Conservation (phyloP, 495 filamentous ascomycete species). For the Saxophila tyrrhenica region DNA sequence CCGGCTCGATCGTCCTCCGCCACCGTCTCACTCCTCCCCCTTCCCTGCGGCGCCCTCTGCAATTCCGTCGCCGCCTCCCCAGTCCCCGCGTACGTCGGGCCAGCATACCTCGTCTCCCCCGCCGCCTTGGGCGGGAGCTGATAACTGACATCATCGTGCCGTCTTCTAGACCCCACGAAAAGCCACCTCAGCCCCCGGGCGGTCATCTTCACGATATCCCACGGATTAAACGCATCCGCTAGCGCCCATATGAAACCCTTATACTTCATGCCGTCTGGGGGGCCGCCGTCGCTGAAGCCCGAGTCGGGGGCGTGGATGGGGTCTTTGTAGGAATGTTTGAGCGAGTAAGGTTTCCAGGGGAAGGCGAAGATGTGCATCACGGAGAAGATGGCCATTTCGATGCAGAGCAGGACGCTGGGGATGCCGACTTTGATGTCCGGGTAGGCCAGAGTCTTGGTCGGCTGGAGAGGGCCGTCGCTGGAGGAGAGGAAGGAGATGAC, state of each 20-base stretch:
- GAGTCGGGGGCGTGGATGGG: slow-evolving; percentile 37
- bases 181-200: slow-evolving; percentile 72
- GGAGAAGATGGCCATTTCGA: slow-evolving; percentile 80
- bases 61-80: slow-evolving; percentile 14
- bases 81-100: slow-evolving; percentile 1
- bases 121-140: slow-evolving; percentile 1
- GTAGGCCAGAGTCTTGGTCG: slow-evolving; percentile 48
- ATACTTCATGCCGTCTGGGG: slow-evolving; percentile 27
- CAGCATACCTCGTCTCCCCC: neutral
- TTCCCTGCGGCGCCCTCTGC: neutral
- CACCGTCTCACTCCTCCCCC: slow-evolving; percentile 1
- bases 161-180: slow-evolving; percentile 54
- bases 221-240: slow-evolving; percentile 64
- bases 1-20: slow-evolving; percentile 12
- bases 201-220: slow-evolving; percentile 71
- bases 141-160: slow-evolving; percentile 44
- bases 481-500: slow-evolving; percentile 61
- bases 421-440: slow-evolving; percentile 74
- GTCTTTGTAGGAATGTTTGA: slow-evolving; percentile 19
- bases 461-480: slow-evolving; percentile 43
- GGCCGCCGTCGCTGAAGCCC: slow-evolving; percentile 8
- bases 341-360: slow-evolving; percentile 54
- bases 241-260: slow-evolving; percentile 55
- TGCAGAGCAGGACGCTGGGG: slow-evolving; percentile 64
- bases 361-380: slow-evolving; percentile 77